Base-by-base conservation (phyloP, 768 basidiomycete species). In the Panellus pusillus region DNA sequence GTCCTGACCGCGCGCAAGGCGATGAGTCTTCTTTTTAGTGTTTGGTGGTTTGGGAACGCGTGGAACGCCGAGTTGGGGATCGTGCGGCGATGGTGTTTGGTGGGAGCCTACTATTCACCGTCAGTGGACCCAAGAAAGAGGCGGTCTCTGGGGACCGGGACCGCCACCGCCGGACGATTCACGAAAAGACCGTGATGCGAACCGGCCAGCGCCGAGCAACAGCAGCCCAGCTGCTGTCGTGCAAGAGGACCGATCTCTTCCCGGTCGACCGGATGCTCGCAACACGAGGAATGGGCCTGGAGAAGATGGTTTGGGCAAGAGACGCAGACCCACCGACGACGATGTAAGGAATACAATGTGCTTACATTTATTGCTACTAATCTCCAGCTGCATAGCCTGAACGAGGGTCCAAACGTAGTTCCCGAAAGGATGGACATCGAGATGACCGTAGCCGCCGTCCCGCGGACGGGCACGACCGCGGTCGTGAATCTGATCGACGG, bases 1-100 rank as follows among this genome's bases (percentile, higher is more conserved):
- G 82, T 90, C 15, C 74, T 93, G 31, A 93, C 91, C 1, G 74
- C 84, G 0, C 80, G 92, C 44, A 94, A 94, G 66, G 91, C 91
- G 6, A 67, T 91, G 43, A 89, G 86, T 57, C 76, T 94, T 18
- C 86, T 82, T 60, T 81, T 93, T 54, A 89, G 86, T 62, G 86
- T 94, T 8, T 91, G 88, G 87, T 91, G 83, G 81, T 92, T 91
- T 63, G 84, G 84, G 2, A 83, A 81, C 56, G 83, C 81, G 5
- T 85, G 87, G 82, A 89, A 89, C 54, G 50, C 65, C 0, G 80
- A 83, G 54, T 72, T 93, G 19, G 83, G 74, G 0, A 35, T 77
- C 6, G 92, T 19, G 89, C 89, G 4, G 69, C 65, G 4, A 82
- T 93, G 81, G 92, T 94, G 3, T 84, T 91, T 58, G 47, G 77